These are phyloP conservation scores for Juncus inflexus DNA, from an alignment of 176 grass and related monocot genomes.

Conservation along the genomic window DNA sequence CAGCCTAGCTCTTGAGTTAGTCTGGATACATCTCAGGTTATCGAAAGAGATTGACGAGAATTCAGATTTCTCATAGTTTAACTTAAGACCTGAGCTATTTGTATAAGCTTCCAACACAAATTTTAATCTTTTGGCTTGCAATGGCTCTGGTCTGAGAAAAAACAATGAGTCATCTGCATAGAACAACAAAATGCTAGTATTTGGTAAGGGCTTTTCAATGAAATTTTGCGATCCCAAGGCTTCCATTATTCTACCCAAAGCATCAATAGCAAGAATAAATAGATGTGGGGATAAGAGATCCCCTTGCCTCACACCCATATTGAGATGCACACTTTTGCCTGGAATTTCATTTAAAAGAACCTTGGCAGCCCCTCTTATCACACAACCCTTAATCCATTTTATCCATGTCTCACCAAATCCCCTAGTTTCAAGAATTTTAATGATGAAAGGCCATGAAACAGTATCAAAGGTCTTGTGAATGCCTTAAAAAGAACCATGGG, in stretches of 20 bases:
- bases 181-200: background rate
- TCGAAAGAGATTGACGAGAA: background rate
- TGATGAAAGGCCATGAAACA: background rate
- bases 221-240: background rate
- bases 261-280: background rate
- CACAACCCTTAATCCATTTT: background rate
- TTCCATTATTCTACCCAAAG: background rate
- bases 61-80: background rate
- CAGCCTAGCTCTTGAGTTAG: background rate
- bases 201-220: background rate
- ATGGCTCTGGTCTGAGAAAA: background rate
- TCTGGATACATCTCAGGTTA: background rate
- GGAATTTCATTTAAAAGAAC: background rate
- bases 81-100: background rate
- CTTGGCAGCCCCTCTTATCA: background rate
- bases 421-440: background rate
- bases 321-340: background rate
- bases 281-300: background rate
- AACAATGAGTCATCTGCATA: too few relatives aligned
- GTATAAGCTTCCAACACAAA: background rate
- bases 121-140: background rate
- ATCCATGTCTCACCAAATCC: background rate
- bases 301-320: background rate
- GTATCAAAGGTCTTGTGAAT: too few relatives aligned
- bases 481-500: too few relatives aligned